Conservation (phyloP, 495 filamentous ascomycete genomes). For the Cairneyella variabilis region DNA sequence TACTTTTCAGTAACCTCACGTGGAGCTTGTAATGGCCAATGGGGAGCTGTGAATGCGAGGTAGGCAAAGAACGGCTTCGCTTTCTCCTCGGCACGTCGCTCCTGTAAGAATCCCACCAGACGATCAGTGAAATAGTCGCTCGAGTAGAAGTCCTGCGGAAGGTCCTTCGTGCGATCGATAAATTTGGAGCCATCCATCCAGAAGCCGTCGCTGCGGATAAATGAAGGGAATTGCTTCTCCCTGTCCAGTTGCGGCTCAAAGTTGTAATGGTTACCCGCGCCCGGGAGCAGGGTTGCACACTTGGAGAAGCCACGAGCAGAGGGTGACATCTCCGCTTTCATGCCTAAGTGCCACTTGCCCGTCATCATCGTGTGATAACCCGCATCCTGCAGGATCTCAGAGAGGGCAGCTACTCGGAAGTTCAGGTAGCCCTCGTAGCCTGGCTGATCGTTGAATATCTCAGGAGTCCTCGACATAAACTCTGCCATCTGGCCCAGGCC, state of each 20-base stretch:
- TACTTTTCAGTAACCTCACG: background rate
- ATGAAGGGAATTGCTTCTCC: too few relatives aligned
- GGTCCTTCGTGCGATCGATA: too few relatives aligned
- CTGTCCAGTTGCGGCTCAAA: background rate
- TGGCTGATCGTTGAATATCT: too few relatives aligned
- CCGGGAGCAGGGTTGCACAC: constrained; percentile 40
- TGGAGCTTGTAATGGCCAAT: constrained; percentile 45
- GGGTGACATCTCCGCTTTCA: constrained; percentile 38
- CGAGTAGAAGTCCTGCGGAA: constrained; percentile 56
- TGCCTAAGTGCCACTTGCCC: constrained; percentile 57
- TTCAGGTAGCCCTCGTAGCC: too few relatives aligned
- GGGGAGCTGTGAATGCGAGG: constrained; percentile 55
- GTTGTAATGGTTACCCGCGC: constrained; percentile 54
- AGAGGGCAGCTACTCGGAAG: constrained; percentile 49
- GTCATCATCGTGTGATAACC: constrained; percentile 61
- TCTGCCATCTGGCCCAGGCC: constrained; percentile 44
- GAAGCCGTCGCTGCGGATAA: too few relatives aligned
- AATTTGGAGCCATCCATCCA: too few relatives aligned
- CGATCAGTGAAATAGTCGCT: constrained; percentile 51
- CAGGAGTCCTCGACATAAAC: constrained; percentile 16
- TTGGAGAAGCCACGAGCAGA: constrained; percentile 42
- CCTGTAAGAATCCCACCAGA: constrained; percentile 48
- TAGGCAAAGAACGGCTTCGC: constrained; percentile 57
- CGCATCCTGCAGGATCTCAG: constrained; percentile 55
- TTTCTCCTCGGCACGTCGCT: constrained; percentile 45